A percentile compares a stretch with the other conserved stretches of the same genome.
Conservation (phyloP, 768 basidiomycete species). For the Pulveroboletus sp. region DNA sequence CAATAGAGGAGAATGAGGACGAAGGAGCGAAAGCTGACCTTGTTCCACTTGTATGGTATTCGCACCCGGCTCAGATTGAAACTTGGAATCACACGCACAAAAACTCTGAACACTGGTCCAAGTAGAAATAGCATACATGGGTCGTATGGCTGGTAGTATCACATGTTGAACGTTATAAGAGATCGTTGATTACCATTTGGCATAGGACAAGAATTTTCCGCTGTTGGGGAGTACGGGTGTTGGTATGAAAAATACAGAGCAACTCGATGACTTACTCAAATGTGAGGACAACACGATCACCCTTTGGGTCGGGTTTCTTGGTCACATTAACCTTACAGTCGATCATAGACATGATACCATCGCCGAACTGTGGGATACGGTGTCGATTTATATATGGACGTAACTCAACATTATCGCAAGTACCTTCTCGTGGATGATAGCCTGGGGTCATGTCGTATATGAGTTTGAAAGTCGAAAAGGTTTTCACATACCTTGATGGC, state of each 20-base stretch:
- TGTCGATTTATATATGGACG: not conserved
- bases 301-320: slow-evolving; percentile 70
- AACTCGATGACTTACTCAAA: slow-evolving; percentile 57
- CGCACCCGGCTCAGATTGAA: slow-evolving; percentile 12
- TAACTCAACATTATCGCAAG: not conserved
- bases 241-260: not conserved
- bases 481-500: slow-evolving; percentile 60
- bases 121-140: slow-evolving; percentile 1
- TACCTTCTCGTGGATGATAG: slow-evolving; percentile 76
- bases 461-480: not conserved
- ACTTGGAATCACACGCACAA: not conserved
- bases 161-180: slow-evolving; percentile 1
- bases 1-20: not conserved
- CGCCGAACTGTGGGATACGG: slow-evolving; percentile 54
- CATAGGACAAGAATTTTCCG: slow-evolving; percentile 75
- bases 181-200: slow-evolving; percentile 48
- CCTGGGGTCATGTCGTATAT: slow-evolving; percentile 31
- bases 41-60: slow-evolving; percentile 1
- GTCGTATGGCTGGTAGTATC: not conserved
- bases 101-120: not conserved
- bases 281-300: slow-evolving; percentile 72
- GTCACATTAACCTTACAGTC: slow-evolving; percentile 69
- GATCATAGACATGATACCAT: slow-evolving; percentile 88
- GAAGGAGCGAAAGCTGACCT: slow-evolving; percentile 2
- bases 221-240: slow-evolving; percentile 32